Base-by-base conservation (phyloP, 768 basidiomycete genomes). In the Termitomyces sp. region DNA sequence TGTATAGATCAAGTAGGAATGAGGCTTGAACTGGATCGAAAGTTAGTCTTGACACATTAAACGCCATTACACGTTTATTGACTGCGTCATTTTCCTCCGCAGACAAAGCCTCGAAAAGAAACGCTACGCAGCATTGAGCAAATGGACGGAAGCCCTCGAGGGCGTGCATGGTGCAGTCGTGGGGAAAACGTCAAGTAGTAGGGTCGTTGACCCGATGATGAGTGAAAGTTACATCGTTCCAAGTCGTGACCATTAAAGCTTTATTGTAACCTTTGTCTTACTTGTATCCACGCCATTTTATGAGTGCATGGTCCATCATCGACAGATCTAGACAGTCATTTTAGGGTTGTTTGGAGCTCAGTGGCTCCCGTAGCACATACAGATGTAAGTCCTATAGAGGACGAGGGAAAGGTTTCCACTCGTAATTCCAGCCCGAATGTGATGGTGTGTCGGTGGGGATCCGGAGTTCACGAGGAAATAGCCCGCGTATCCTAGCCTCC, bases 1-100 rank as follows among this genome's bases (percentile, higher is more conserved):
- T 82, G 87, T 61, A 98, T 99, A 66, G 96, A 99, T 72, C 97
- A 99, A 73, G 94, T 97, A 39, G 85, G 90, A 37, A 94, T 94
- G 81, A 79, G 92, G 53, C 78, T 99, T 16, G 93, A 98, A 65
- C 77, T 99, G 39, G 94, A 96, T 63, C 78, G 85, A 68, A 86
- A 93, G 91, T 92, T 55, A 58, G 85, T 77, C 25, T 32, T 47
- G 52, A 51, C 35, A 37, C 35, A 40, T 28, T 10, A 30, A 35
- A 46, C 41, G 23, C 3, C n/a, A 19, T 49, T 34, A 27, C 17
- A 11, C 19, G 40, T 56, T 55, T 37, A 56, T 46, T 27, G 41
- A 54, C n/a, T 25, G 37, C 11, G 7, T 32, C 34, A 19, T 41
- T 39, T 21, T 58, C 46, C 51, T 37, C 2, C 35, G 17, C 52